phyloP scores from a whole-genome alignment of 2,329 filamentous ascomycete genomes.

The Xylariaceae sp. region DNA sequence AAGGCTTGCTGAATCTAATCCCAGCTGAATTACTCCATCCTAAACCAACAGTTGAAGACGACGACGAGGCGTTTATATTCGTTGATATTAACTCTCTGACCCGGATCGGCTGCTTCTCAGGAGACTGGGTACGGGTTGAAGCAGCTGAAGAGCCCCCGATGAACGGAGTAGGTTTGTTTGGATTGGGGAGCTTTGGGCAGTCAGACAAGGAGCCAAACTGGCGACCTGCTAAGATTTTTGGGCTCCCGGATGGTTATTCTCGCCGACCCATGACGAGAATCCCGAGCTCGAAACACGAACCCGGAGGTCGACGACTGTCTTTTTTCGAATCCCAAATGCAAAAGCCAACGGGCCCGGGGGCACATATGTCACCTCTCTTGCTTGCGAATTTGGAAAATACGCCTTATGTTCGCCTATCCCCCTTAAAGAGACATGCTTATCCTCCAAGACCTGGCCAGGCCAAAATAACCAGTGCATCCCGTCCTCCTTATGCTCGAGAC shows the following conservation, averaged over 20 bases:
- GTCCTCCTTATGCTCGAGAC: conserved; percentile 70
- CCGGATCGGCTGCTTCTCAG: conserved; percentile 94
- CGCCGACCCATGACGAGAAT: conserved; percentile 67
- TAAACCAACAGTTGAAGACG: conserved; percentile 76
- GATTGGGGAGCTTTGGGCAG: conserved; percentile 71
- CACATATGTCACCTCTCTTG: conserved; percentile 84
- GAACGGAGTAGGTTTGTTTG: conserved; percentile 71
- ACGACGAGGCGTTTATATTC: conserved; percentile 88
- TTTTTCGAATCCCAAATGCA: conserved; percentile 74
- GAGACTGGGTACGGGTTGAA: conserved; percentile 93
- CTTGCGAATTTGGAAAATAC: conserved; percentile 84
- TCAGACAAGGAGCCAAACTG: conserved; percentile 69
- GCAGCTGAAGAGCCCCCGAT: conserved; percentile 74
- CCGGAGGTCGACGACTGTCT: conserved; percentile 58
- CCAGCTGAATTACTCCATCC: conserved; percentile 83
- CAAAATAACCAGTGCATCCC: conserved; percentile 61
- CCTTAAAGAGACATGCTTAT: conserved; percentile 63
- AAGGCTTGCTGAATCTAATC: conserved; percentile 75
- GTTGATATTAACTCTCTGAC: conserved; percentile 87
- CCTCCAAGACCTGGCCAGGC: conserved; percentile 60
- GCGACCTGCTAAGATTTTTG: conserved; percentile 88
- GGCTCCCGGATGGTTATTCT: conserved; percentile 78
- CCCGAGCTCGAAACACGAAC: conserved; percentile 59
- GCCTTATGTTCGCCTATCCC: conserved; percentile 78
- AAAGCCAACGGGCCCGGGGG: conserved; percentile 62